These are phyloP conservation scores for Elasticomyces elasticus DNA, from an alignment of 495 filamentous ascomycete genomes.

Conservation along the genomic window DNA sequence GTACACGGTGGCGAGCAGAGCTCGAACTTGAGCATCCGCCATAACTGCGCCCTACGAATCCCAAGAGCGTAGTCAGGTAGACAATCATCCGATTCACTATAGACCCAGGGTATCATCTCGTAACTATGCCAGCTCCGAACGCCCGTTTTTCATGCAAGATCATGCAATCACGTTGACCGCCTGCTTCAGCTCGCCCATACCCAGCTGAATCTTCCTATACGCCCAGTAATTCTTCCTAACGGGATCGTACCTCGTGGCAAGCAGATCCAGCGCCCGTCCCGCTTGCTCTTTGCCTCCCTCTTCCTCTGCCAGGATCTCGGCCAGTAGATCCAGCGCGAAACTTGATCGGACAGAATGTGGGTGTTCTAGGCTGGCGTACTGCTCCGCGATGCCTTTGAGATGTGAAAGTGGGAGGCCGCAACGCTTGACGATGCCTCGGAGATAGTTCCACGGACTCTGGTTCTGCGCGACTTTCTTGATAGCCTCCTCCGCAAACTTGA, in stretches of 20 bases:
- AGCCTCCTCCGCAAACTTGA: conserved; percentile 58
- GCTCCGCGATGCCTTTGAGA: conserved; percentile 53
- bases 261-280: conserved; percentile 53
- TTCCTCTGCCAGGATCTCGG: conserved; percentile 61
- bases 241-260: conserved; percentile 81
- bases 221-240: conserved; percentile 89
- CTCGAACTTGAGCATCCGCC: no score
- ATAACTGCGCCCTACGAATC: no score
- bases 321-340: conserved; percentile 84
- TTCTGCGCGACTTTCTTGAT: conserved; percentile 82
- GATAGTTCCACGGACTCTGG: conserved; percentile 84
- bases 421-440: conserved; percentile 63
- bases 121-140: conserved; percentile 7
- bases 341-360: conserved; percentile 40
- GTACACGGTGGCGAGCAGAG: no score
- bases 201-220: conserved; percentile 52
- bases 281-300: conserved; percentile 49
- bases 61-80: no score
- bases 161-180: conserved; percentile 2
- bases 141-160: no score
- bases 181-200: conserved; percentile 1
- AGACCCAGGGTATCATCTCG: conserved; percentile 8
- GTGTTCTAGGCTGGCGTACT: conserved; percentile 50
- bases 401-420: conserved; percentile 43
- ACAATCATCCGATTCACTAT: neutral